Conservation (phyloP, 768 basidiomycete genomes). For the Pilatotrama ljubarskyi region DNA sequence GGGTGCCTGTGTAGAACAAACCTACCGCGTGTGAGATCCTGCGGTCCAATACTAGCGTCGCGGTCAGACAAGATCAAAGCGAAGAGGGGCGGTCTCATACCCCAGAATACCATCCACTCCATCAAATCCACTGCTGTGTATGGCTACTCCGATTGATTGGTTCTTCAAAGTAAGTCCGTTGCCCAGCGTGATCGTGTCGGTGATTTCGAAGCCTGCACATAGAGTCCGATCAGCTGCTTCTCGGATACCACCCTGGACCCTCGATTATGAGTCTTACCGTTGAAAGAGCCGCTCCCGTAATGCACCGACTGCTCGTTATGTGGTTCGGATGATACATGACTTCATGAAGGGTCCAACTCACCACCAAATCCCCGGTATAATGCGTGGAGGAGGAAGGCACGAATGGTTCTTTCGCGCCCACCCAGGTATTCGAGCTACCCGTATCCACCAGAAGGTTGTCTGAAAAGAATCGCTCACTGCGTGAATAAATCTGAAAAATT, state of each 20-base stretch:
- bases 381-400: neutral
- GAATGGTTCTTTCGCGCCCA: conserved; percentile 18
- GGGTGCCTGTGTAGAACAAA: neutral
- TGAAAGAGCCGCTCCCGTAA: conserved; percentile 22
- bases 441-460: conserved; percentile 24
- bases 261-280: neutral
- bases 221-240: too few species aligned
- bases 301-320: conserved; percentile 10
- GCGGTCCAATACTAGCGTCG: conserved; percentile 41
- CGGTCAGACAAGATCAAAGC: neutral
- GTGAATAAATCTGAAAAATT: neutral
- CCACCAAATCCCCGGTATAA: neutral
- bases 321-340: neutral
- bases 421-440: conserved; percentile 28
- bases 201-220: conserved; percentile 10
- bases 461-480: conserved; percentile 18
- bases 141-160: conserved; percentile 47
- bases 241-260: too few species aligned
- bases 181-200: conserved; percentile 44
- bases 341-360: neutral
- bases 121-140: conserved; percentile 38
- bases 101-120: conserved; percentile 56
- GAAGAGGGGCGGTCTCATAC: neutral
- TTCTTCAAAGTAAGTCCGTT: conserved; percentile 39
- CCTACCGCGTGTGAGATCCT: conserved; percentile 40